Conservation (phyloP, 192 early-diverging fungal species). For the Podila clonocystis region DNA sequence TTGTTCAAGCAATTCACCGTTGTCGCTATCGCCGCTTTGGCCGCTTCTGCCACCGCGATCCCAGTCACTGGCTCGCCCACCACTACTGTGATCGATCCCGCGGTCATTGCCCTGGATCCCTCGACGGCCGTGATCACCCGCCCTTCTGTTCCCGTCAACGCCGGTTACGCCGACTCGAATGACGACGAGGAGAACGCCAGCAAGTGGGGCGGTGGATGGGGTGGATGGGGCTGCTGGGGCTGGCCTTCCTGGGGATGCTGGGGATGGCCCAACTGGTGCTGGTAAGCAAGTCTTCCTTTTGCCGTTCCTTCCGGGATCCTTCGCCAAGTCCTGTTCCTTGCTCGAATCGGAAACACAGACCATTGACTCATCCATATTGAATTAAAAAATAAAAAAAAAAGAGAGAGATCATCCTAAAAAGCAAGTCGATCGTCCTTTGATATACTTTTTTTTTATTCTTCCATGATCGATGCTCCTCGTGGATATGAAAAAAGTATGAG, state of each 20-base stretch:
- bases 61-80: background rate
- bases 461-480: background rate
- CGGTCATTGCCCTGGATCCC: background rate
- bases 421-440: no score
- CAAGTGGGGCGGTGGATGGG: slow-evolving; percentile 6
- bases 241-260: background rate
- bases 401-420: no score
- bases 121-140: background rate
- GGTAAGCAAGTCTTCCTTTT: background rate
- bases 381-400: no score
- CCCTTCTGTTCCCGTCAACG: background rate
- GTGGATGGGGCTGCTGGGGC: background rate
- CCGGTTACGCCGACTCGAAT: background rate
- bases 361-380: no score
- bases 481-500: background rate
- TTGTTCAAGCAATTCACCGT: slow-evolving; percentile 1
- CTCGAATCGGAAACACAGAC: no score
- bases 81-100: no score
- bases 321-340: no score
- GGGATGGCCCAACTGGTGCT: background rate
- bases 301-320: no score
- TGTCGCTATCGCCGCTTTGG: background rate
- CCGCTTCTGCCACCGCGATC: background rate
- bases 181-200: background rate
- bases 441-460: no score